Evolutionary conservation across 1,139 yeast species (phyloP).

Genomic region (Kodamaea plutei): DNA sequence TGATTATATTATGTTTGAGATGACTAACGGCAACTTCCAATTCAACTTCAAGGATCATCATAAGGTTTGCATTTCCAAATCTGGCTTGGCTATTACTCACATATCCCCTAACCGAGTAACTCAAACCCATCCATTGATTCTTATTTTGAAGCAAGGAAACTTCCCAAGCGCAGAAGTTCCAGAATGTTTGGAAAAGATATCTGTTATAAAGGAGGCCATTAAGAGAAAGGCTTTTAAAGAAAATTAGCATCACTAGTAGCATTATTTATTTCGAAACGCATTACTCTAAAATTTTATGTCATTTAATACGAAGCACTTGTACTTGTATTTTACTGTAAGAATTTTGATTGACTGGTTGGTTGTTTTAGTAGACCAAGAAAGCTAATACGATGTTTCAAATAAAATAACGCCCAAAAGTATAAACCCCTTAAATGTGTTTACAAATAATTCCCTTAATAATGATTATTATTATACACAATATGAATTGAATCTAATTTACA

Average conservation of each 20-base stretch:
- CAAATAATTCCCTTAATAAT: no score
- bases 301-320: no score
- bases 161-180: conserved; percentile 53
- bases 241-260: conserved; percentile 8
- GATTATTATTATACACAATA: no score
- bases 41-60: conserved; percentile 95
- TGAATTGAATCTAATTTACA: no score
- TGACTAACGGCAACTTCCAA: conserved; percentile 90
- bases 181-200: conserved; percentile 45
- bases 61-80: conserved; percentile 73
- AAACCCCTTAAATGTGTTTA: no score
- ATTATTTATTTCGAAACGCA: conserved; percentile 6
- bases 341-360: no score
- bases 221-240: conserved; percentile 40
- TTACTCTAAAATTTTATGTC: no score
- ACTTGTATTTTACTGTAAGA: no score
- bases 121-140: conserved; percentile 62
- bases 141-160: conserved; percentile 57
- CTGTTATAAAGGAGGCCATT: conserved; percentile 38
- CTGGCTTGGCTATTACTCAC: conserved; percentile 75
- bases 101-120: conserved; percentile 75
- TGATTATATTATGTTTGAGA: conserved; percentile 84
- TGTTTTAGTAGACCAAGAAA: no score
- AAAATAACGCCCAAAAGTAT: no score
- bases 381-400: no score